Percentiles rank a stretch among this genome's conserved stretches.
Conservation (phyloP, 192 early-diverging fungal species). For the Coemansia nantahalensis region DNA sequence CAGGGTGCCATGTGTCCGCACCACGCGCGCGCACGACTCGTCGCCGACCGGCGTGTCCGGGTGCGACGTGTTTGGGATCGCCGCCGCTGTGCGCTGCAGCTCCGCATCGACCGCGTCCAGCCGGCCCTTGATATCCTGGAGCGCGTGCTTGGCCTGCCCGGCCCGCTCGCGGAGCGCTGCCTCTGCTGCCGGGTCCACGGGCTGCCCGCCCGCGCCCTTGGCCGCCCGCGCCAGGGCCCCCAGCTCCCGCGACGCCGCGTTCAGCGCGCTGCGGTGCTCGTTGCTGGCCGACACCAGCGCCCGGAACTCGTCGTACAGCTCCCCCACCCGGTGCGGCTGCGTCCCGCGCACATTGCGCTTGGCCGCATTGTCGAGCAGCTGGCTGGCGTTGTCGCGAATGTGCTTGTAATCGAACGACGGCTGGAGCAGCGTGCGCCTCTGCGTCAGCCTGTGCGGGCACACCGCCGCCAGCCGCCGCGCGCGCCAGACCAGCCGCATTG, state of each 20-base stretch:
- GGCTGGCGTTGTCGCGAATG: constrained; percentile 54
- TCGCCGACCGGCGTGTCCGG: constrained; percentile 71
- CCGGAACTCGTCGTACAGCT: constrained; percentile 53
- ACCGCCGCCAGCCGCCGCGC: neutral
- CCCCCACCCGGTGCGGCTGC: constrained; percentile 49
- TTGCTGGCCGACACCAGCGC: constrained; percentile 18
- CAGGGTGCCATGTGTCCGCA: constrained; percentile 46
- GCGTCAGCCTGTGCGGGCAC: neutral
- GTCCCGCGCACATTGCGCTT: constrained; percentile 57
- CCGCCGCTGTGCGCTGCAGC: constrained; percentile 62
- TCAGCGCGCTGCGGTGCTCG: constrained; percentile 47
- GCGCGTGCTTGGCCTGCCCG: constrained; percentile 56
- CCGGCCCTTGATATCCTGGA: constrained; percentile 55
- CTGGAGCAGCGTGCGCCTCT: constrained; percentile 19
- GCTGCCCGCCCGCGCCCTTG: neutral
- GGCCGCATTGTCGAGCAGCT: constrained; percentile 47
- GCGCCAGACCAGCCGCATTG: too few relatives aligned
- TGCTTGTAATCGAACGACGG: constrained; percentile 59
- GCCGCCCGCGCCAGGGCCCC: constrained; percentile 19
- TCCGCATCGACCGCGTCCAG: constrained; percentile 53
- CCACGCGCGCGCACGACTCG: constrained; percentile 61
- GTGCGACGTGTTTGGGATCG: constrained; percentile 80
- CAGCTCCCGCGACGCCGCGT: constrained; percentile 48
- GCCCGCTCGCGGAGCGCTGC: constrained; percentile 41
- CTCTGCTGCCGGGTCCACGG: constrained; percentile 3